Evolutionary conservation across 1,284 basidiomycete genomes (phyloP).

Genomic region (Rhodotorula glutinis): DNA sequence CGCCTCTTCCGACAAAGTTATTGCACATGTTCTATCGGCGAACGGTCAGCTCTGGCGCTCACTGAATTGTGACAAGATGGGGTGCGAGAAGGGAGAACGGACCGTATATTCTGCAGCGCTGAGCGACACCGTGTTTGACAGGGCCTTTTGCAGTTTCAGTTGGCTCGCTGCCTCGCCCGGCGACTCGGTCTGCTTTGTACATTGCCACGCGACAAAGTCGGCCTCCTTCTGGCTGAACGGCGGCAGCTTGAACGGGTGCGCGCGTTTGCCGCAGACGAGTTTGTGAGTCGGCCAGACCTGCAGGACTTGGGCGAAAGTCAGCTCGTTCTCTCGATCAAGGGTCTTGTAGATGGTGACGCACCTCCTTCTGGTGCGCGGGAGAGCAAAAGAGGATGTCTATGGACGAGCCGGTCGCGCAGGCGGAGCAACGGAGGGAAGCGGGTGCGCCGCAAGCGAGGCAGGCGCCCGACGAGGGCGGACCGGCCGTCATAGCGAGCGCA

Average conservation of each 20-base stretch:
- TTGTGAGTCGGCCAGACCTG: constrained; percentile 6
- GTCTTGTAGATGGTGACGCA: neutral
- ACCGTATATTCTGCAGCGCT: neutral
- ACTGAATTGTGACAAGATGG: no score
- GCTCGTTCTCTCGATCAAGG: no score
- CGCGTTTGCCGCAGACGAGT: neutral
- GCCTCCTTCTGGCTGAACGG: neutral
- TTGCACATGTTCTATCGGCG: no score
- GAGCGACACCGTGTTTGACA: neutral
- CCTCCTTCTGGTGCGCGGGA: neutral
- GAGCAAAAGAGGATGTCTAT: constrained; percentile 1
- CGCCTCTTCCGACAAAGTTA: no score
- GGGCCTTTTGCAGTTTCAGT: neutral
- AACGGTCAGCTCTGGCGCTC: no score
- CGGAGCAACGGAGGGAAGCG: neutral
- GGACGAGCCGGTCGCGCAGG: neutral
- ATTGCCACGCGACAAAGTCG: neutral
- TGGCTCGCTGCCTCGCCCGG: neutral
- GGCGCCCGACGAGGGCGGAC: no score
- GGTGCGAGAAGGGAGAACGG: neutral
- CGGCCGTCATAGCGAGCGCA: no score
- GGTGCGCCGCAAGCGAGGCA: neutral
- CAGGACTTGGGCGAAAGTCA: neutral
- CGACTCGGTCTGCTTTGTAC: neutral
- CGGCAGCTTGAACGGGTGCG: neutral